Percentiles rank a stretch among this genome's conserved stretches.
These are phyloP conservation scores for Parathielavia appendiculata DNA, from an alignment of 495 filamentous ascomycete genomes.

Conservation along the genomic window DNA sequence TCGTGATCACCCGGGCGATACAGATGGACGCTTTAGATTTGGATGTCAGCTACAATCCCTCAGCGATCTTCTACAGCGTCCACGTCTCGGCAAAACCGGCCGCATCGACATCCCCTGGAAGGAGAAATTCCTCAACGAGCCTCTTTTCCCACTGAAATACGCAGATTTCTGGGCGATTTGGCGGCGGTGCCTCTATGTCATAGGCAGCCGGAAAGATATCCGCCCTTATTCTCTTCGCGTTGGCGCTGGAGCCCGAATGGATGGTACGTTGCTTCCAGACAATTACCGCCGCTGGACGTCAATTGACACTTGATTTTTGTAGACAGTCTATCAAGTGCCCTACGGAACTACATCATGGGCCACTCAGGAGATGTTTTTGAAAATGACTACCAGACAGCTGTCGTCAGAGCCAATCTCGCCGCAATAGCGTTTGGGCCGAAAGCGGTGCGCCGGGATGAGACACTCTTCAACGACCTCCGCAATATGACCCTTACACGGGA, in stretches of 20 bases:
- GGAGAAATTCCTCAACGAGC: conserved; percentile 13
- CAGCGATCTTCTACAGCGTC: conserved; percentile 14
- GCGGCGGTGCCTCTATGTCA: conserved; percentile 7
- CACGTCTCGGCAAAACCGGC: conserved; percentile 7
- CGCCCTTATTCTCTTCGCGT: conserved; percentile 17
- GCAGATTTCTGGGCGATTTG: conserved; percentile 4
- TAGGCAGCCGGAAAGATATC: conserved; percentile 9
- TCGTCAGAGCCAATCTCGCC: conserved; percentile 10
- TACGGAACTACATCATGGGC: conserved; percentile 17
- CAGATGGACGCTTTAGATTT: conserved; percentile 15
- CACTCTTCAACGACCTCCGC: conserved; percentile 16
- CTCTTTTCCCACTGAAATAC: conserved; percentile 15
- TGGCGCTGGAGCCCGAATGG: conserved; percentile 17
- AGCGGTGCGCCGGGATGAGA: conserved; percentile 7
- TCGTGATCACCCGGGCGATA: conserved; percentile 11
- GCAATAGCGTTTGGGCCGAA: conserved; percentile 11
- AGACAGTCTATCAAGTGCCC: conserved; percentile 15
- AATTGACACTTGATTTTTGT: conserved; percentile 10
- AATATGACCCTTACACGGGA: conserved; percentile 15
- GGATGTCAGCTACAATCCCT: conserved; percentile 9
- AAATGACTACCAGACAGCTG: conserved; percentile 13
- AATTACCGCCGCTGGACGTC: conserved; percentile 8
- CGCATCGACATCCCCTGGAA: conserved; percentile 15
- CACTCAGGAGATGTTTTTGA: conserved; percentile 14
- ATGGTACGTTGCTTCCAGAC: conserved; percentile 15